These are phyloP conservation scores for Arachis monticola DNA, from an alignment of 331 rosid genomes.

Conservation along the genomic window DNA sequence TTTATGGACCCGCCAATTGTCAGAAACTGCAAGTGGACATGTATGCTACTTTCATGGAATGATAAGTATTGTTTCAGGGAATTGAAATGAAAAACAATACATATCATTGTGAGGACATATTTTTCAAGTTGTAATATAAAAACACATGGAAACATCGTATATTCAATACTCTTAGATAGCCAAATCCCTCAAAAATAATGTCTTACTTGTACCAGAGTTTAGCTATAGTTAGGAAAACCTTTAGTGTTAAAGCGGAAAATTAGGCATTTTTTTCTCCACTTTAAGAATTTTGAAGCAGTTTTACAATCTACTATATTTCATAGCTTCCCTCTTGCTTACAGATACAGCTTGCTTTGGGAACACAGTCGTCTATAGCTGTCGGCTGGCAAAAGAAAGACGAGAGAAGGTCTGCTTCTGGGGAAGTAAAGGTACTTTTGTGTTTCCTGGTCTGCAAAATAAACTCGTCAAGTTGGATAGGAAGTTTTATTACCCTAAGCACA, in stretches of 20 bases:
- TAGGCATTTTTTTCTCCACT: slow-evolving; percentile 8
- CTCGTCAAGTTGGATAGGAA: slow-evolving; percentile 8
- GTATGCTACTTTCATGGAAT: slow-evolving; percentile 48
- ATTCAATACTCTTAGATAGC: background rate
- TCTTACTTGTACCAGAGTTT: slow-evolving; percentile 4
- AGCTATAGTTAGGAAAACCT: slow-evolving; percentile 12
- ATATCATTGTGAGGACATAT: slow-evolving; percentile 17
- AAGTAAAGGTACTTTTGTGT: slow-evolving; percentile 71
- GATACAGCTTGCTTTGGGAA: slow-evolving; percentile 83
- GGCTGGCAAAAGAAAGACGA: slow-evolving; percentile 92
- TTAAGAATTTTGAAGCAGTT: slow-evolving; percentile 27
- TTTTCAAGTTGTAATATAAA: slow-evolving; percentile 1
- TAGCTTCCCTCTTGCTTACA: slow-evolving; percentile 42
- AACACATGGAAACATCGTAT: slow-evolving; percentile 3
- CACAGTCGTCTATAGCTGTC: slow-evolving; percentile 77
- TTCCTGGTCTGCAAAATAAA: slow-evolving; percentile 27
- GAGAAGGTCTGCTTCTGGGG: slow-evolving; percentile 79
- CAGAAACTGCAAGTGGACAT: slow-evolving; percentile 81
- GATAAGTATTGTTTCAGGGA: slow-evolving; percentile 18
- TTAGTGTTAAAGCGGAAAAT: slow-evolving; percentile 1
- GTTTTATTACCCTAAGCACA: slow-evolving; percentile 3
- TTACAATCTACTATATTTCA: slow-evolving; percentile 8
- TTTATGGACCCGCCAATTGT: slow-evolving; percentile 89
- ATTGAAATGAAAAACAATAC: slow-evolving; percentile 14
- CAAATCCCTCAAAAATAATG: slow-evolving; percentile 11